Conservation (phyloP, 1,284 basidiomycete species). For the Irpex sp. region DNA sequence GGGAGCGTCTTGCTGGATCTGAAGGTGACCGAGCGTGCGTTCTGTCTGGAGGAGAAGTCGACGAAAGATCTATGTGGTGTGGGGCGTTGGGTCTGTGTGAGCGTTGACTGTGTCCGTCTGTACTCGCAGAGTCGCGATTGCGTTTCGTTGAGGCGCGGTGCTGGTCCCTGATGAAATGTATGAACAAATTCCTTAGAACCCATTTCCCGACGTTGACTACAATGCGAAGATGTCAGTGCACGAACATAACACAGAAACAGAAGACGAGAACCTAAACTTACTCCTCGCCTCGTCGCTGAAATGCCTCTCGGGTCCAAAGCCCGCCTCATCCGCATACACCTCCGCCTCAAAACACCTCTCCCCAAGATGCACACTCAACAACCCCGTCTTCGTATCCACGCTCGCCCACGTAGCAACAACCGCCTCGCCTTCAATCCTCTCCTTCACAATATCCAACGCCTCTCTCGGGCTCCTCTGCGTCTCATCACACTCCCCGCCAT, state of each 20-base stretch:
- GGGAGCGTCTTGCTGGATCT: constrained; percentile 21
- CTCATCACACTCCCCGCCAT: constrained; percentile 31
- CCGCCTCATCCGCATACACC: constrained; percentile 90
- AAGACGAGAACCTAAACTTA: constrained; percentile 35
- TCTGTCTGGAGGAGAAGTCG: constrained; percentile 18
- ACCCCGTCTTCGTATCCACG: constrained; percentile 86
- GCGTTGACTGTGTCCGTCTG: constrained; percentile 16
- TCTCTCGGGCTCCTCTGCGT: constrained; percentile 67
- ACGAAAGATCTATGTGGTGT: constrained; percentile 26
- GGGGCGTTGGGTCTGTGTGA: constrained; percentile 23
- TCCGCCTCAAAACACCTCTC: constrained; percentile 92
- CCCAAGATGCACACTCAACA: constrained; percentile 83
- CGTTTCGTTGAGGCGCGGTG: constrained; percentile 36
- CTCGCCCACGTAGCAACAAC: constrained; percentile 82
- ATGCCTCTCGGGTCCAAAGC: constrained; percentile 48
- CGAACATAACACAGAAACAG: not conserved
- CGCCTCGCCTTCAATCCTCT: constrained; percentile 89
- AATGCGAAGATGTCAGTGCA: not conserved
- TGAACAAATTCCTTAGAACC: constrained; percentile 71
- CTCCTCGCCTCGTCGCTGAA: constrained; percentile 76
- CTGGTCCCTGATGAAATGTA: constrained; percentile 65
- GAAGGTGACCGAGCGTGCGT: constrained; percentile 23
- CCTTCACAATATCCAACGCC: constrained; percentile 81
- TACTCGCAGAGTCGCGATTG: constrained; percentile 24
- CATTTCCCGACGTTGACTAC: constrained; percentile 79